Conservation (phyloP, 345 rosid species). For the Luvunga scandens region DNA sequence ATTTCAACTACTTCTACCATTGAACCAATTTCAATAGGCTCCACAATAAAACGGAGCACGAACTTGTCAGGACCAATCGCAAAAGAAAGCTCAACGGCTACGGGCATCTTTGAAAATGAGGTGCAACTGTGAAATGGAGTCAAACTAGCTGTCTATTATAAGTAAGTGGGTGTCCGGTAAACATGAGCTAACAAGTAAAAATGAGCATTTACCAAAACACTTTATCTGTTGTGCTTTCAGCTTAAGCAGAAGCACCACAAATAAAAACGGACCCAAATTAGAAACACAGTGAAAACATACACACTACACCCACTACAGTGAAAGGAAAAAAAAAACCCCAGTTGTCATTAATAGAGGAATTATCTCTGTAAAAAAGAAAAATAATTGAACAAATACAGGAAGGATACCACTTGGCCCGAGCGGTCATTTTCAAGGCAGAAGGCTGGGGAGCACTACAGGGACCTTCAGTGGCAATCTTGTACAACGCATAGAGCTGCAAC, state of each 20-base stretch:
- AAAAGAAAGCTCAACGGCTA: too few relatives aligned
- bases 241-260: neutral
- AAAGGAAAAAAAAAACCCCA: too few relatives aligned
- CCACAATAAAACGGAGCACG: neutral
- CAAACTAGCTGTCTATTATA: neutral
- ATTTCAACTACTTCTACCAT: neutral
- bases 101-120: too few relatives aligned
- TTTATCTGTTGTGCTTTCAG: neutral
- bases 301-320: too few relatives aligned
- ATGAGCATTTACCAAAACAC: neutral
- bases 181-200: too few relatives aligned
- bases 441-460: slow-evolving; percentile 86
- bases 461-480: slow-evolving; percentile 89
- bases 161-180: neutral
- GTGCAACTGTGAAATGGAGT: neutral
- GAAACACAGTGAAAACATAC: neutral
- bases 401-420: slow-evolving; percentile 86
- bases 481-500: slow-evolving; percentile 81
- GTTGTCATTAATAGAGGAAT: too few relatives aligned
- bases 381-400: neutral
- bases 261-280: neutral
- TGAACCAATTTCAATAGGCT: neutral
- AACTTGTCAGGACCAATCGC: neutral
- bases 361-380: too few relatives aligned
- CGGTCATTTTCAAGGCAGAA: slow-evolving; percentile 84